Base-by-base conservation (phyloP, 495 filamentous ascomycete genomes). In the Glutinoglossum americanum region DNA sequence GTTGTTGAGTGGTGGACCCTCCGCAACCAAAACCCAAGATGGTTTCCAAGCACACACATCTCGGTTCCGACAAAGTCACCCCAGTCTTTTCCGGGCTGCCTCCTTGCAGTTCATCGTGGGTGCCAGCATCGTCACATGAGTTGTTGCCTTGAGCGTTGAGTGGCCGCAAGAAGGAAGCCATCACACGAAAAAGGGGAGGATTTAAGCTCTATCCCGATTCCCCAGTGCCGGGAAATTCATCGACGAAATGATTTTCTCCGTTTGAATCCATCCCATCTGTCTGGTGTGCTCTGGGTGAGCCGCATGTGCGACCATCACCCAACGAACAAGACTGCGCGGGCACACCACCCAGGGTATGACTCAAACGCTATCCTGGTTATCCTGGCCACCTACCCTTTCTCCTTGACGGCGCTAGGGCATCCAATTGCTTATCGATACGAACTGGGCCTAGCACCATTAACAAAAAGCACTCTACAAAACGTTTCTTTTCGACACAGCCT, bases 51-150 rank as follows among this genome's bases (percentile, higher is more conserved):
- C 49, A 19, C 21, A 51, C 26, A 8, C 49, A 8, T 53, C 49
- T 53, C 49, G 49, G 49, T 53, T 53, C 49, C 49, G 49, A 53
- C 23, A 53, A 53, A 53, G 8, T 25, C 49, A 53, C 19, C 49
- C 49, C 23, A 17, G 49, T 19, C 49, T n/a, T n/a, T n/a, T n/a
- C n/a, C n/a, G n/a, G 41, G 41, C 41, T 45, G 41, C 41, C n/a
- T 45, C 41, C 41, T 45, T 45, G 41, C 41, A 45, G 41, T 45
- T 45, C 41, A 21, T 13, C 17, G 19, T 10, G 41, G 41, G 41
- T 13, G 41, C 41, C 41, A 21, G 41, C 41, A 21, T 45, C 41
- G 13, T 45, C 41, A 45, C 41, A 19, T 45, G 41, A 45, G 41
- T n/a, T 17, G 32, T 41, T 17, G 37, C 6, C 15, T 5, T 41